Evolutionary conservation across 1,284 basidiomycete species (phyloP).

Genomic region (Anthracocystis panici-leucophaei): DNA sequence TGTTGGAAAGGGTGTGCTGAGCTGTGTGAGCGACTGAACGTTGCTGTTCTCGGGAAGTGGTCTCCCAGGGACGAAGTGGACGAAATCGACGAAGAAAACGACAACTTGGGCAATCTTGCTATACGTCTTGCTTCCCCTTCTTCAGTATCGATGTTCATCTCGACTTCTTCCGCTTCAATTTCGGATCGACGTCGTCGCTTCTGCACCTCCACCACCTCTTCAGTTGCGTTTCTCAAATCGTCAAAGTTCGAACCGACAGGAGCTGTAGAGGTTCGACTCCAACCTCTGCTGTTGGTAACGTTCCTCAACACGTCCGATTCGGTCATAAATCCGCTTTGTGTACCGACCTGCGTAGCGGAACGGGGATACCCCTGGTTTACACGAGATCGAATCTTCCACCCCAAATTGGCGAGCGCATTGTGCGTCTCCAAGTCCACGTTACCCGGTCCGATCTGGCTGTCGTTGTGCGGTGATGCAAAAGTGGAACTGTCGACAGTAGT

Average conservation of each 20-base stretch:
- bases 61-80: not conserved
- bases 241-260: slow-evolving; percentile 12
- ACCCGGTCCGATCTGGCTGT: not conserved
- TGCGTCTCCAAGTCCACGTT: slow-evolving; percentile 20
- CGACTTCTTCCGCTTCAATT: not conserved
- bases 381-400: slow-evolving; percentile 24
- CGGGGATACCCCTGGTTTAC: slow-evolving; percentile 35
- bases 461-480: no score
- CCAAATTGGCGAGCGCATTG: slow-evolving; percentile 24
- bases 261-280: slow-evolving; percentile 14
- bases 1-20: not conserved
- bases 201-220: no score
- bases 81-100: slow-evolving; percentile 18
- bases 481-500: no score
- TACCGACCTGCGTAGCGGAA: not conserved
- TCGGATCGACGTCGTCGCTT: not conserved
- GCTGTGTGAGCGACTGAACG: not conserved
- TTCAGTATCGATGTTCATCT: not conserved
- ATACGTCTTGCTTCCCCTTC: not conserved
- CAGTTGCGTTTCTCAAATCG: not conserved
- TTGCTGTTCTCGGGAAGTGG: not conserved
- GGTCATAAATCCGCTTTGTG: not conserved
- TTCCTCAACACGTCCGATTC: slow-evolving; percentile 18
- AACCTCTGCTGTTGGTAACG: slow-evolving; percentile 5
- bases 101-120: slow-evolving; percentile 11